Conservation (phyloP, 2,329 filamentous ascomycete species). For the Neonectria neomacrospora region DNA sequence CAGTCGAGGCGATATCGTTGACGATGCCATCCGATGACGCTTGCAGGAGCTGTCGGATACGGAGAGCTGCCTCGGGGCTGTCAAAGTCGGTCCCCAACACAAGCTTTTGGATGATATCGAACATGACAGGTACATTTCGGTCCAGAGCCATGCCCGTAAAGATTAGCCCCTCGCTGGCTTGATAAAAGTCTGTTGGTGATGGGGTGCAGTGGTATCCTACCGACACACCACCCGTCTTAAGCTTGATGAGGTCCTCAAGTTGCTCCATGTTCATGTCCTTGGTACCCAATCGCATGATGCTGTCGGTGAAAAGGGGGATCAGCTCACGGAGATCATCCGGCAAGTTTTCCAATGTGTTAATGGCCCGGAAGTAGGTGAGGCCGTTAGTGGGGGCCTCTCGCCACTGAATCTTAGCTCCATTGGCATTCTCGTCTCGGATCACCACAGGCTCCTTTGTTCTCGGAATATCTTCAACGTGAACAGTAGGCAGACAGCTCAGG, state of each 20-base stretch:
- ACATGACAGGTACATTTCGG: conserved; percentile 90
- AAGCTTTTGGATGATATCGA: conserved; percentile 82
- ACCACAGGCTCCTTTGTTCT: conserved; percentile 72
- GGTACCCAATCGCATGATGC: conserved; percentile 93
- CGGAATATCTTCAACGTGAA: conserved; percentile 90
- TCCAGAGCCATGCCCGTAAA: conserved; percentile 91
- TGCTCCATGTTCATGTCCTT: conserved; percentile 91
- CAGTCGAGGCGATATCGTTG: conserved; percentile 90
- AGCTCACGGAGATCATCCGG: conserved; percentile 86
- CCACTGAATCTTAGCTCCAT: conserved; percentile 82
- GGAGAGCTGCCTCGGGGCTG: conserved; percentile 79
- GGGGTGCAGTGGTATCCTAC: conserved; percentile 86
- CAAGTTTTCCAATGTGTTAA: conserved; percentile 82
- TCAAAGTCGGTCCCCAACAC: conserved; percentile 92
- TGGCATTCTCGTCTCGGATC: conserved; percentile 72
- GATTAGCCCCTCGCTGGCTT: conserved; percentile 82
- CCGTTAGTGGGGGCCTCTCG: conserved; percentile 94
- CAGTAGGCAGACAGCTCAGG: conserved; percentile 85
- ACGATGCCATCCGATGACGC: conserved; percentile 89
- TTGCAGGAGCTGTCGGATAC: conserved; percentile 88
- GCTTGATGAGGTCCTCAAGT: conserved; percentile 93
- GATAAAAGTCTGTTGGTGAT: conserved; percentile 76
- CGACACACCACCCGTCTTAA: conserved; percentile 92
- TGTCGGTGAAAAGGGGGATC: conserved; percentile 90
- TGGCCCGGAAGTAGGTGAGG: conserved; percentile 92